Conservation (phyloP, 352 stramenopile species). For the Elongisporangium senticosum region DNA sequence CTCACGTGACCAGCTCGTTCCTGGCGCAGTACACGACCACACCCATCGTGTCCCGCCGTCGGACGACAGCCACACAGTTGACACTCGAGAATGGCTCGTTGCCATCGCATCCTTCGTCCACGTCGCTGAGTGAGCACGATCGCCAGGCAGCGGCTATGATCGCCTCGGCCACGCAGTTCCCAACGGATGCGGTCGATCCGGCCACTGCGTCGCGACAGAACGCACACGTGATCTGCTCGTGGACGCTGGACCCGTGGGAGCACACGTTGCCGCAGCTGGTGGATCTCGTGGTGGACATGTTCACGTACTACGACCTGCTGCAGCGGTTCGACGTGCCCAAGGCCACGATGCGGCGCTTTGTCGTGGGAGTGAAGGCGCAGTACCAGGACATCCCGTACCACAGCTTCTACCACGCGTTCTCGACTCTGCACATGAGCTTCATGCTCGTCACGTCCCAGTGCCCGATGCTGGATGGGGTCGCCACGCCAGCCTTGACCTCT, state of each 20-base stretch:
- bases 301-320: conserved; percentile 61
- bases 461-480: conserved; percentile 15
- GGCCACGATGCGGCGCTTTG: conserved; percentile 58
- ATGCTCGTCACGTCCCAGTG: conserved; percentile 57
- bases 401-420: conserved; percentile 83
- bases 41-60: conserved; percentile 23
- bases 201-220: conserved; percentile 9
- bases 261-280: conserved; percentile 57
- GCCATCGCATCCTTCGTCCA: not conserved
- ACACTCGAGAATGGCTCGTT: conserved; percentile 15
- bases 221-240: conserved; percentile 22
- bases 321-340: conserved; percentile 45
- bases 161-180: conserved; percentile 21
- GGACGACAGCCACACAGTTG: conserved; percentile 14
- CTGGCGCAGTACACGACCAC: conserved; percentile 70
- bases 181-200: conserved; percentile 10
- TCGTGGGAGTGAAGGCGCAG: conserved; percentile 57
- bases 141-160: conserved; percentile 26
- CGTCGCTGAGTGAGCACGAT: conserved; percentile 20
- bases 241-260: conserved; percentile 61
- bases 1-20: conserved; percentile 59
- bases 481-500: conserved; percentile 11
- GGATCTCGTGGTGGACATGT: conserved; percentile 67
- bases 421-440: conserved; percentile 79
- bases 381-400: conserved; percentile 85